Base-by-base conservation (phyloP, 225 moss, liverwort and hornwort species). In the Pseudoscleropodium purum region DNA sequence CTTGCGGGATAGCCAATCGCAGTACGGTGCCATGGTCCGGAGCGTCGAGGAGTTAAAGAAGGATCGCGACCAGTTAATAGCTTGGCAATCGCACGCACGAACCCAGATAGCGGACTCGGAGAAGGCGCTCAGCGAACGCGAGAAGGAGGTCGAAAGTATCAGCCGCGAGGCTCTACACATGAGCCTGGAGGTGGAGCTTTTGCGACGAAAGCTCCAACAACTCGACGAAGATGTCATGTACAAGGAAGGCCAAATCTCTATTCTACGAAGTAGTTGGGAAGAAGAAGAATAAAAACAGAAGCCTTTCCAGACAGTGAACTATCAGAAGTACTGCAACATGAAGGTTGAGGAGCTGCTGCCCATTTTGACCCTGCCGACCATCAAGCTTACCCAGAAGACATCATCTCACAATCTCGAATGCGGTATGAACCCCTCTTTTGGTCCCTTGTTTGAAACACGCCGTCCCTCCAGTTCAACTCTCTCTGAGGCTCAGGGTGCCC, bases 221-320 rank as follows among this genome's bases (percentile, higher is more conserved):
- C 91, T 95, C 39, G 95, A 95, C 56, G 95, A 95, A 86, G 95
- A 95, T 59, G 92, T 95, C 57, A 67, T 95, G 95, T 76, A 93
- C 86, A 95, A 92, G 88, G 95, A 95, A 90, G 95, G 95, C 54
- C 95, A 95, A 89, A 92, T 95, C 84, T 95, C 95, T 19, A 95
- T 95, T 79, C 86, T 95, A 81, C 92, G 92, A 83, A 77, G 93
- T 20, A 79, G 81, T 65, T 95, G 92, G 93, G 93, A 93, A 88
- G 91, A 85, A 83, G 88, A 94, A 82, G 89, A 93, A 59, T 59
- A 59, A 59, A 62, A n/a, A 27, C 87, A 33, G 39, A 79, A 56
- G 39, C 72, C 41, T 79, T 75, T 88, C 72, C 51, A 80, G 61
- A 25, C 33, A 59, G 43, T 11, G 74, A 37, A 54, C 87, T 81